Evolutionary conservation across 306 rosid species (phyloP).

Genomic region (Arachis stenosperma): DNA sequence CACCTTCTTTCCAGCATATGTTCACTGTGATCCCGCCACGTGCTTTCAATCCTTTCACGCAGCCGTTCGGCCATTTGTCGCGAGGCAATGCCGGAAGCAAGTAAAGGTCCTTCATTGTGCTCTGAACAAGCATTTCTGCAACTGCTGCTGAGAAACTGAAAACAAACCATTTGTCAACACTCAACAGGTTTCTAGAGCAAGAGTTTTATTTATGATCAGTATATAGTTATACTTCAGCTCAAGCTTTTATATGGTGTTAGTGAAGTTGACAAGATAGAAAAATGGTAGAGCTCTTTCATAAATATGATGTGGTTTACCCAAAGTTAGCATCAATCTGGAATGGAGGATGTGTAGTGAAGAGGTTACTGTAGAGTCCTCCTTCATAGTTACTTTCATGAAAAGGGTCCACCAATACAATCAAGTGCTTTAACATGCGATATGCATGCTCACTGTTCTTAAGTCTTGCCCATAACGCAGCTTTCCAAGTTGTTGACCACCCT

Average conservation of each 20-base stretch:
- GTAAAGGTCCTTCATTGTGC: conserved; percentile 70
- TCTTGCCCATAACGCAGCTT: conserved; percentile 81
- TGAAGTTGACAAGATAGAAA: conserved; percentile 15
- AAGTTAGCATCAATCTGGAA: conserved; percentile 98
- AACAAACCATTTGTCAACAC: conserved; percentile 15
- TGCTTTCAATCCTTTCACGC: conserved; percentile 82
- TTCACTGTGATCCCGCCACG: conserved; percentile 76
- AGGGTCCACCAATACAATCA: conserved; percentile 83
- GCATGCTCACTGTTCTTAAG: conserved; percentile 89
- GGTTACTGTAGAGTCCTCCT: conserved; percentile 94
- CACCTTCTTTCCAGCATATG: conserved; percentile 83
- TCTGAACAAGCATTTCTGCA: conserved; percentile 87
- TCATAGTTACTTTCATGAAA: conserved; percentile 68
- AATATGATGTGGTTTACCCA: conserved; percentile 62
- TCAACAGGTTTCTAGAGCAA: neutral
- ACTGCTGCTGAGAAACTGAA: conserved; percentile 67
- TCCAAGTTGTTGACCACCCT: conserved; percentile 99
- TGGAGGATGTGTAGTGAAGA: conserved; percentile 91
- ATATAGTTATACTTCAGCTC: no score
- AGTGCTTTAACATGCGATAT: conserved; percentile 85
- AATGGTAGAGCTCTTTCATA: conserved; percentile 9
- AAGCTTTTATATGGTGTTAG: conserved; percentile 18
- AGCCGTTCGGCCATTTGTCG: conserved; percentile 78
- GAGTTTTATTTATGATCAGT: conserved; percentile 13
- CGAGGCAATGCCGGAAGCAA: conserved; percentile 84